Base-by-base conservation (phyloP, 352 stramenopile species). In the Thalassiosira ordinaria region DNA sequence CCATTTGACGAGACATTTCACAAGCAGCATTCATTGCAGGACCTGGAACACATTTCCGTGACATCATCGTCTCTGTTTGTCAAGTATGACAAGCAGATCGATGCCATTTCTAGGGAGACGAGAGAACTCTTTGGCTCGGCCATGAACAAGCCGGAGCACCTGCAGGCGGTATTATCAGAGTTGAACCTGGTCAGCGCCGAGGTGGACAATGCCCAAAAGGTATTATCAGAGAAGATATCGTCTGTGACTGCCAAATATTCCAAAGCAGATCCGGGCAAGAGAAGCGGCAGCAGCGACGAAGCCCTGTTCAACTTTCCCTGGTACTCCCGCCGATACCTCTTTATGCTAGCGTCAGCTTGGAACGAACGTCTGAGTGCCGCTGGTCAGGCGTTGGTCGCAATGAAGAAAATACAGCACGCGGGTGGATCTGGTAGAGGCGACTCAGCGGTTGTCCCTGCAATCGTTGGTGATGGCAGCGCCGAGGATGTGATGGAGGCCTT, bases 41-140 rank as follows among this genome's bases (percentile, higher is more conserved):
- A 93, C 24, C 47, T 94, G 31, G 78, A 91, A 22, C 73, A 84
- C 33, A 92, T 92, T 39, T 93, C 81, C 20, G 74, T 75, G 18
- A 75, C 80, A 39, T 92, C 83, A 18, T 93, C 86, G 7, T 68
- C 75, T 11, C 67, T 95, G 6, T 94, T 94, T 78, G 72, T 89
- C 18, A 90, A 87, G 68, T 95, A 95, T 76, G 82, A 92, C 49
- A 88, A 88, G 60, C 89, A 94, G 44, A 93, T 93, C 64, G 89
- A 95, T 55, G 84, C 80, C 13, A 90, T 95, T 26, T 85, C 83
- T 35, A 66, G 87, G 59, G 90, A 94, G 70, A 89, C 89, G n/a
- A 66, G 87, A 68, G 82, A 87, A 41, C 73, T 95, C 0, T 92
- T 91, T 78, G 76, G 82, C 27, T 88, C 75, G 18, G 79, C 84